These are phyloP conservation scores for Piedraia hortae DNA, from an alignment of 2,329 filamentous ascomycete species.

Conservation along the genomic window DNA sequence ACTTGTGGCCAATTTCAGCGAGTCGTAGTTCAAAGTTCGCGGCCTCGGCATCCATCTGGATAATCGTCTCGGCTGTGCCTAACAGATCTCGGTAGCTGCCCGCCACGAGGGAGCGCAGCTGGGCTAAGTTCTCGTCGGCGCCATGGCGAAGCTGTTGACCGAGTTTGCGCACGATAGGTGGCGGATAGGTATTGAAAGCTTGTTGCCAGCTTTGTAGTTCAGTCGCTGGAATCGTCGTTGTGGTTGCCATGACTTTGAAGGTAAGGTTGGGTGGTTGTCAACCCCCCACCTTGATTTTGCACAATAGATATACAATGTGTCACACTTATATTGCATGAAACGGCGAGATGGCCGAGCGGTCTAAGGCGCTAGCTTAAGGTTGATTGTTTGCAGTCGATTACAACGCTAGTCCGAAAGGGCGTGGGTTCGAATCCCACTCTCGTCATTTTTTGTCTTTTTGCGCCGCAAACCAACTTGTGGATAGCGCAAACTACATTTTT, in stretches of 20 bases:
- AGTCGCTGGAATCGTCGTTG: constrained; percentile 26
- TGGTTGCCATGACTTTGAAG: too few relatives aligned
- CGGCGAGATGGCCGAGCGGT: constrained; percentile 9
- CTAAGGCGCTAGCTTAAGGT: constrained; percentile 9
- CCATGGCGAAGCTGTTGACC: constrained; percentile 35
- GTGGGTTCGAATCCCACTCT: constrained; percentile 11
- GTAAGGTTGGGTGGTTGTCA: too few relatives aligned
- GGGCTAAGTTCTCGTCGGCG: constrained; percentile 35
- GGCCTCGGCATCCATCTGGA: constrained; percentile 63
- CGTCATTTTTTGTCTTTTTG: constrained; percentile 2
- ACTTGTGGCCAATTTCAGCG: constrained; percentile 43
- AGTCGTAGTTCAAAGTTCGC: constrained; percentile 44
- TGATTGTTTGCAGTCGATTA: constrained; percentile 1
- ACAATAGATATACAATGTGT: too few relatives aligned
- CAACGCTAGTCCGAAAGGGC: constrained; percentile 11
- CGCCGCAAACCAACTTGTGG: too few relatives aligned
- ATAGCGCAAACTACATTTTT: too few relatives aligned
- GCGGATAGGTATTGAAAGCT: constrained; percentile 37
- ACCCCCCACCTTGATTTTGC: too few relatives aligned
- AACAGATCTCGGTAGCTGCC: constrained; percentile 65
- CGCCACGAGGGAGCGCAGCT: constrained; percentile 36
- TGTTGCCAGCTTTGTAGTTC: constrained; percentile 38
- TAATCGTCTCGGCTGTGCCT: constrained; percentile 78
- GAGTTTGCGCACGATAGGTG: constrained; percentile 32
- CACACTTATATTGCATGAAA: too few relatives aligned